Evolutionary conservation across 2,329 filamentous ascomycete genomes (phyloP).

Genomic region (Drechslerella dactyloides): DNA sequence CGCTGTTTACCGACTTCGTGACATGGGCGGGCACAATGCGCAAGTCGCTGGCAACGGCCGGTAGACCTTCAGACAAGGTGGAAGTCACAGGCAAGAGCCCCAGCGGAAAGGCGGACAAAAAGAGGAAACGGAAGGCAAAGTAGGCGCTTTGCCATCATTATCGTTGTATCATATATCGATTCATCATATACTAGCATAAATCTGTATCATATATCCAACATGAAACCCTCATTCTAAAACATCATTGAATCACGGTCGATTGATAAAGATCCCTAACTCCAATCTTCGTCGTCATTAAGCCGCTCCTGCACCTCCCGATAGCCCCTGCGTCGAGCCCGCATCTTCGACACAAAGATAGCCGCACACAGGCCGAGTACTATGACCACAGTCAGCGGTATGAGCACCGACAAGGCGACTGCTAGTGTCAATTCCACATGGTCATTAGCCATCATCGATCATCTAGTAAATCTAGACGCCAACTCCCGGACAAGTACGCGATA

Average conservation of each 20-base stretch:
- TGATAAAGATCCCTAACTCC: conserved; percentile 14
- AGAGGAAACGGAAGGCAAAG: conserved; percentile 39
- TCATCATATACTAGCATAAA: background rate
- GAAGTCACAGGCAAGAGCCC: conserved; percentile 22
- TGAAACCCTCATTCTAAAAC: background rate
- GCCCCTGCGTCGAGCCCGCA: conserved; percentile 14
- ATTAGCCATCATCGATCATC: conserved; percentile 5
- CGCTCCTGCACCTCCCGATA: conserved; percentile 26
- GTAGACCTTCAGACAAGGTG: conserved; percentile 17
- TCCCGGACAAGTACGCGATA: background rate
- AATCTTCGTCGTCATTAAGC: conserved; percentile 26
- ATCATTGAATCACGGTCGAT: background rate
- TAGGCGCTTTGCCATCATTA: background rate
- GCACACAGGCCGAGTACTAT: conserved; percentile 3
- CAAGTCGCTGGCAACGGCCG: conserved; percentile 16
- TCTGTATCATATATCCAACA: conserved; percentile 8
- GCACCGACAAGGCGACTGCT: conserved; percentile 18
- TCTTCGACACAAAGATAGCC: conserved; percentile 8
- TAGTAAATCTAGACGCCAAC: too few relatives aligned
- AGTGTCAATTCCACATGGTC: background rate
- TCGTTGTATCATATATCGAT: conserved; percentile 6
- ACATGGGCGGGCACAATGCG: conserved; percentile 46
- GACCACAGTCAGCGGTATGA: conserved; percentile 18
- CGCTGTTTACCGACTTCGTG: conserved; percentile 44
- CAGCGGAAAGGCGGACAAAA: conserved; percentile 23